phyloP scores from a whole-genome alignment of 768 basidiomycete species.

The Suillus lakei region DNA sequence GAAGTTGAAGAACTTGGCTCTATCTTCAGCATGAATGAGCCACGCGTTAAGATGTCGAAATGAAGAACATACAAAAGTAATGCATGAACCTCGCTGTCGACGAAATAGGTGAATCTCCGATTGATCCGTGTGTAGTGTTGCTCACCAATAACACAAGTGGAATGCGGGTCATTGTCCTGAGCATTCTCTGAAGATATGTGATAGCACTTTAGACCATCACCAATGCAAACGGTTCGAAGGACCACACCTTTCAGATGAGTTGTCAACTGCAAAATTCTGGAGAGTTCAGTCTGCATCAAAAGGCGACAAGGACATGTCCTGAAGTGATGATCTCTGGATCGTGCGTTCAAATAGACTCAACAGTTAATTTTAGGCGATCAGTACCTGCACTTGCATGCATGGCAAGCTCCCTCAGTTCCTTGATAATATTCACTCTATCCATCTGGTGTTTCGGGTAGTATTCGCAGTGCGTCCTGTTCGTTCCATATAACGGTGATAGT shows the following conservation, averaged over 20 bases:
- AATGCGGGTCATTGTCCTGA: conserved; percentile 3
- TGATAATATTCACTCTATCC: neutral
- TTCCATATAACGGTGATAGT: neutral
- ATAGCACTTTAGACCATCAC: neutral
- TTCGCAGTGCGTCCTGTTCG: conserved; percentile 11
- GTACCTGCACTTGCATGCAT: conserved; percentile 13
- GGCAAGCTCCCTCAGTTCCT: conserved; percentile 10
- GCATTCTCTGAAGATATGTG: neutral
- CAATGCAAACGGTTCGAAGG: neutral
- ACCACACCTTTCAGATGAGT: conserved; percentile 6
- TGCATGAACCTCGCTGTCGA: conserved; percentile 6
- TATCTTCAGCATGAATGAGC: neutral
- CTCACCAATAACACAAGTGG: conserved; percentile 13
- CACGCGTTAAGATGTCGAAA: neutral
- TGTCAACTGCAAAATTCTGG: conserved; percentile 9
- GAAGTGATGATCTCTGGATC: conserved; percentile 7
- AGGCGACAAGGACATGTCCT: conserved; percentile 9
- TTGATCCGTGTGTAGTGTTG: too few relatives aligned
- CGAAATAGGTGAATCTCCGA: neutral
- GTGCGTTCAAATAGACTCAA: neutral
- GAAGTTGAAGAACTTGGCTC: conserved; percentile 12
- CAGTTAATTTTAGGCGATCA: neutral
- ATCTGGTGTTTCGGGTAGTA: neutral
- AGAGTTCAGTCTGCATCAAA: conserved; percentile 11
- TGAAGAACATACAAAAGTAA: conserved; percentile 2